Evolutionary conservation across 768 basidiomycete species (phyloP), one percentile per base, ranked within the genome.

Genomic region (Lactarius pseudohatsudake): DNA sequence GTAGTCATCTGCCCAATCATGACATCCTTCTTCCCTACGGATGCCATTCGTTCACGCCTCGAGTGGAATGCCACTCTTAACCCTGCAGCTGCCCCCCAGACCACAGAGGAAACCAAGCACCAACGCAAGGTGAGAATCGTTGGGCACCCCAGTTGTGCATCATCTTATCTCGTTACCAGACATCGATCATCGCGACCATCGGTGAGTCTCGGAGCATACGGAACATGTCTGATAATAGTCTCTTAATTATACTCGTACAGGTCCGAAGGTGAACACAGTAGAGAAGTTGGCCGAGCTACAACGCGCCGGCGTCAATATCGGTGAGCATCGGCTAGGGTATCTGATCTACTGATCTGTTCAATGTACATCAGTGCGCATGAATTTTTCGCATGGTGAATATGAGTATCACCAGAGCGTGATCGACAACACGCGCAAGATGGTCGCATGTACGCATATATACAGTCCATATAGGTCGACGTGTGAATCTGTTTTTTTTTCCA

Each of bases 371-470:
- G 97, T 99, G 70, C 96, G 97, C 79, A 98, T 99, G 97, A 99
- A 99, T 85, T 99, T 98, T 78, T 98, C 96, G 62, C 97, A 99
- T 86, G 97, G 97, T 57, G 90, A 90, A 64, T 96, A 99, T 79
- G 94, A 95, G 74, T 98, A 96, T 77, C 97, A 98, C 81, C 95
- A 99, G 81, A 95, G 92, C 70, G 97, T 98, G 72, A 94, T 99
- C 76, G 96, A 98, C 81, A 98, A 98, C 83, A 91, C 94, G 59
- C 85, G 96, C 74, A 89, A 88, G 76, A 89, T 91, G 82, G 84
- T 93, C 62, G 85, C 86, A 53, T 79, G 94, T 94, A 71, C 72
- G 86, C 76, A 2, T 57, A n/a, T 59, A 16, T 38, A 9, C 32
- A 59, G 13, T 61, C 61, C 43, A 1, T 47, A 47, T 41, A 56